Evolutionary conservation across 768 basidiomycete genomes (phyloP).

Genomic region (Naganishia randhawae): DNA sequence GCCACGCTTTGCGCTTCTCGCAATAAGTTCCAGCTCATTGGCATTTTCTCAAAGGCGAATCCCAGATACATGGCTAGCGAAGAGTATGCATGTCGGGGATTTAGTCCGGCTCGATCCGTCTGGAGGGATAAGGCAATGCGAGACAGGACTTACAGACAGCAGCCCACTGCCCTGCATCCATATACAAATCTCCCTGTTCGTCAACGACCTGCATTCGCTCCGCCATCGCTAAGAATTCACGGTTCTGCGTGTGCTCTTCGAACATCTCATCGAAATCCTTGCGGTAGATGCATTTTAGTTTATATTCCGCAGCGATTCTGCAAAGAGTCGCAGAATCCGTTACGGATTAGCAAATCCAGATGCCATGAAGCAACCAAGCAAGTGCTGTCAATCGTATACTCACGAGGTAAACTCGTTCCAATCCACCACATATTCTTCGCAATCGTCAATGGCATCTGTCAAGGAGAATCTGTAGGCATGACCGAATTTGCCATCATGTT

Average conservation of each 20-base stretch:
- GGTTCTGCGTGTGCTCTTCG: slow-evolving; percentile 69
- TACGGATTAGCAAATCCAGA: slow-evolving; percentile 27
- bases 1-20: background rate
- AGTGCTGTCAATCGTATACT: slow-evolving; percentile 35
- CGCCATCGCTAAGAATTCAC: slow-evolving; percentile 78
- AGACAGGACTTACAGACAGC: slow-evolving; percentile 79
- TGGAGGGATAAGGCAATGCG: slow-evolving; percentile 9
- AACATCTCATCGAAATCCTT: slow-evolving; percentile 88
- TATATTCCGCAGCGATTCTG: slow-evolving; percentile 80
- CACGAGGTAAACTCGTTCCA: slow-evolving; percentile 90
- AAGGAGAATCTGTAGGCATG: slow-evolving; percentile 93
- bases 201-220: slow-evolving; percentile 89
- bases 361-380: no score
- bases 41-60: slow-evolving; percentile 74
- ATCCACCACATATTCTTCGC: slow-evolving; percentile 93
- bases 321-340: slow-evolving; percentile 6
- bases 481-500: slow-evolving; percentile 64
- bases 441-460: slow-evolving; percentile 90
- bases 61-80: slow-evolving; percentile 84
- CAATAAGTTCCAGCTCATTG: slow-evolving; percentile 5
- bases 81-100: slow-evolving; percentile 3
- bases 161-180: slow-evolving; percentile 96
- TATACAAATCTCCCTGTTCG: slow-evolving; percentile 69
- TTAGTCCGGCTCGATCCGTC: background rate
- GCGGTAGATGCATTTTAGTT: slow-evolving; percentile 68